These are phyloP conservation scores for Monilinia polystroma DNA, from an alignment of 2,329 filamentous ascomycete genomes.

Conservation along the genomic window DNA sequence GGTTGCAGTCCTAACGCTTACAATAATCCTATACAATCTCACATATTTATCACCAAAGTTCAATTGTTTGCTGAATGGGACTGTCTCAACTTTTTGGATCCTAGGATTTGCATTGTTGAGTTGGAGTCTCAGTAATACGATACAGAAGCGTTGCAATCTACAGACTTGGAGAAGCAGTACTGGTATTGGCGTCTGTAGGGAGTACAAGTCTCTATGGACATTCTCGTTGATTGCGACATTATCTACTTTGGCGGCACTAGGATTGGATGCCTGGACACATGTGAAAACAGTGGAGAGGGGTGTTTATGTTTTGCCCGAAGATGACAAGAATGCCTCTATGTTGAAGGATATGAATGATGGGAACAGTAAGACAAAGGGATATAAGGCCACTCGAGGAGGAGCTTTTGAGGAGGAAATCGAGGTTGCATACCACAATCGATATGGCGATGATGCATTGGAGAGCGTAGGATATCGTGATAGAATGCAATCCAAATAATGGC, in stretches of 20 bases:
- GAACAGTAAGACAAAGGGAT: slow-evolving; percentile 26
- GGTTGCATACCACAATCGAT: slow-evolving; percentile 36
- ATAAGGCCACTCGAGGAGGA: slow-evolving; percentile 25
- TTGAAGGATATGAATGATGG: slow-evolving; percentile 28
- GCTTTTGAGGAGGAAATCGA: slow-evolving; percentile 26
- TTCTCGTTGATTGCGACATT: slow-evolving; percentile 36
- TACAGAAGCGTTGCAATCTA: slow-evolving; percentile 32
- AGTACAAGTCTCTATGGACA: slow-evolving; percentile 38
- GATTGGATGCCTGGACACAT: slow-evolving; percentile 33
- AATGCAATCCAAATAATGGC: not conserved
- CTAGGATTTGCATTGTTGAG: slow-evolving; percentile 35
- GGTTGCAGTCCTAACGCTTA: slow-evolving; percentile 30
- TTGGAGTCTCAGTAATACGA: slow-evolving; percentile 35
- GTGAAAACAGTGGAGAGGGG: slow-evolving; percentile 29
- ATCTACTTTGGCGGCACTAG: slow-evolving; percentile 33
- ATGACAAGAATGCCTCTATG: slow-evolving; percentile 32
- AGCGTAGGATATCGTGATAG: slow-evolving; percentile 16
- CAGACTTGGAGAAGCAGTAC: slow-evolving; percentile 31
- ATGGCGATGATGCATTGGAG: slow-evolving; percentile 27
- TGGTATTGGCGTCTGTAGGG: slow-evolving; percentile 34
- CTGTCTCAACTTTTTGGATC: slow-evolving; percentile 32
- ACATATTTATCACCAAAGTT: slow-evolving; percentile 37
- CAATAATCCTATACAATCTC: slow-evolving; percentile 38
- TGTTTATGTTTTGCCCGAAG: slow-evolving; percentile 34
- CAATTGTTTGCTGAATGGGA: slow-evolving; percentile 35